Conservation (phyloP, 345 rosid species). For the Physaria fendleri region DNA sequence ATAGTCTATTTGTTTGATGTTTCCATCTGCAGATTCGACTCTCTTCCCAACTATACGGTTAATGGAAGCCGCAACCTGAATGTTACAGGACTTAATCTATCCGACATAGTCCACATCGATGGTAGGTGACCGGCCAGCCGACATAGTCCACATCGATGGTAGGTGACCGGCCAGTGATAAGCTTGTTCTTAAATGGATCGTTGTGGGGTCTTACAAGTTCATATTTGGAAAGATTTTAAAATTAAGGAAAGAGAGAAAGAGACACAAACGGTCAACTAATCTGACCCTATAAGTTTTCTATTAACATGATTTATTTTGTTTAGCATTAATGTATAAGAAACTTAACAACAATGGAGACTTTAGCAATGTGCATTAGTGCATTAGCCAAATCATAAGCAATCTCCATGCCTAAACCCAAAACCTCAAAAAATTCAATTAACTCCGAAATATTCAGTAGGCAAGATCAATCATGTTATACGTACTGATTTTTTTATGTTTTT, state of each 20-base stretch:
- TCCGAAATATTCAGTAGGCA: no score
- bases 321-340: neutral
- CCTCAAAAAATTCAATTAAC: no score
- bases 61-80: constrained; percentile 35
- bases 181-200: constrained; percentile 38
- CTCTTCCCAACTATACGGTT: constrained; percentile 22
- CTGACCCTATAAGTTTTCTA: constrained; percentile 21
- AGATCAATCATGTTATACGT: no score
- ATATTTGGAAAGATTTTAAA: constrained; percentile 27
- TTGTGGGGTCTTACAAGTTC: constrained; percentile 39
- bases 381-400: constrained; percentile 47
- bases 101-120: constrained; percentile 46
- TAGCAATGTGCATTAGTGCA: constrained; percentile 32
- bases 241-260: constrained; percentile 7
- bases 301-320: constrained; percentile 4
- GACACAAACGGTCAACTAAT: constrained; percentile 28
- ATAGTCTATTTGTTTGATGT: constrained; percentile 25
- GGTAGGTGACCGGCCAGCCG: constrained; percentile 43
- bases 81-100: constrained; percentile 32
- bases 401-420: no score
- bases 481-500: no score
- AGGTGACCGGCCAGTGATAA: constrained; percentile 32
- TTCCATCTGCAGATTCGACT: constrained; percentile 30
- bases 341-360: constrained; percentile 33
- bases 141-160: no score